phyloP scores from a whole-genome alignment of 306 rosid species.

The Aeschynomene evenia region DNA sequence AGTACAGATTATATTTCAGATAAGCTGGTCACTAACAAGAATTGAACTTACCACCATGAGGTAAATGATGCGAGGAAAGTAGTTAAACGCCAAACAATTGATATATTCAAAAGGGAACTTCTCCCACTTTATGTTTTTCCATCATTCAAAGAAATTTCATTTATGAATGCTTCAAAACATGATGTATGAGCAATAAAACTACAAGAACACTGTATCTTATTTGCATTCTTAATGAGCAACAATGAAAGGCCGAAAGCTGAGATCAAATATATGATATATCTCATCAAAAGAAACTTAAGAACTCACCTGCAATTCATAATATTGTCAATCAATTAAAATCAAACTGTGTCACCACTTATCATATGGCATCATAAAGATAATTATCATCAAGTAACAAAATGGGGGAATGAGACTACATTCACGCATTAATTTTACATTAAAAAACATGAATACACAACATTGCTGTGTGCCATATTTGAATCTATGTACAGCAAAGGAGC shows the following conservation, averaged over 20 bases:
- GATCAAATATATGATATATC: slow-evolving; percentile 37
- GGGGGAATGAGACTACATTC: slow-evolving; percentile 37
- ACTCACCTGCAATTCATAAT: slow-evolving; percentile 48
- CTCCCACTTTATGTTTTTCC: slow-evolving; percentile 15
- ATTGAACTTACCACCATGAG: slow-evolving; percentile 26
- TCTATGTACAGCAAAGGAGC: slow-evolving; percentile 77
- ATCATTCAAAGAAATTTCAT: slow-evolving; percentile 9
- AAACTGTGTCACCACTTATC: slow-evolving; percentile 37
- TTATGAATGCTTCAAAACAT: slow-evolving; percentile 29
- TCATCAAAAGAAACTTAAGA: slow-evolving; percentile 21
- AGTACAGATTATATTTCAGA: not conserved
- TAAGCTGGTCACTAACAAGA: slow-evolving; percentile 19
- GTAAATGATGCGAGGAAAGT: slow-evolving; percentile 9
- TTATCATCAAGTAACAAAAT: slow-evolving; percentile 45
- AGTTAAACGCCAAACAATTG: slow-evolving; percentile 27
- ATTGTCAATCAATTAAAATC: slow-evolving; percentile 42
- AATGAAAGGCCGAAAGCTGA: slow-evolving; percentile 26
- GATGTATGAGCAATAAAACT: slow-evolving; percentile 1
- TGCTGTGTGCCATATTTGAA: slow-evolving; percentile 52
- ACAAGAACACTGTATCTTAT: not conserved
- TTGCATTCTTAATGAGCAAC: slow-evolving; percentile 4
- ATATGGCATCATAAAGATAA: slow-evolving; percentile 41
- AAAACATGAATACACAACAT: slow-evolving; percentile 66
- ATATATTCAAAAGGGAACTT: slow-evolving; percentile 9
- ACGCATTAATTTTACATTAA: slow-evolving; percentile 55